Evolutionary conservation across 768 basidiomycete genomes (phyloP), one percentile per base, ranked within the genome.

Genomic region (Saitozyma sp.): DNA sequence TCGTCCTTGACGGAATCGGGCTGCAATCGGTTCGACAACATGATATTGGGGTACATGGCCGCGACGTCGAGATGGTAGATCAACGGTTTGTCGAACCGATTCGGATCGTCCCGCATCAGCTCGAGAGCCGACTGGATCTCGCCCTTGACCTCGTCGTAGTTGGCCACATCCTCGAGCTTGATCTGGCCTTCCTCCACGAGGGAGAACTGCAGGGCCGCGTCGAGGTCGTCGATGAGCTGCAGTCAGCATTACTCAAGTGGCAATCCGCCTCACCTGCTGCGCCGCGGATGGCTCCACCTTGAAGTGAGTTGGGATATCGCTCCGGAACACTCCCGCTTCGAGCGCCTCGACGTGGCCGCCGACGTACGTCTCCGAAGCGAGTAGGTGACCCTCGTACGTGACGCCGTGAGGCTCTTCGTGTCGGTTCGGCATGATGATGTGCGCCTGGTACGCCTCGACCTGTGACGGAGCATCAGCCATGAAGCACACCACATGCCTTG

Each of bases 41-140:
- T 99, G 86, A 99, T 98, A 80, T 98, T 99, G 60, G 96, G 96
- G 78, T 99, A 98, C 96, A 99, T 99, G 66, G 96, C 96, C 2
- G 96, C 96, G 65, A 99, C 96, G 73, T 99, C 96, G 73, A 98
- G 81, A 79, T 99, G 96, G 80, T 99, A 99, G 75, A 99, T 98
- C 66, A 98, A 86, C 0, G 96, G 96, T 11, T 87, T 90, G 82
- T 98, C 94, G 49, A 83, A 83, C 13, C 95, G 90, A 58, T 87
- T 85, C 0, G 96, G 95, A 62, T 89, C 87, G 81, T 98, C 93
- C 37, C 92, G 91, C 84, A 98, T 89, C 66, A 87, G 77, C 75
- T 95, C 92, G 38, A 99, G 86, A 51, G 88, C 87, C 0, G 82
- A 76, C 64, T 84, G 84, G 60, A 99, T 96, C 63, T 88, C 82